These are phyloP conservation scores for Lasiodiplodia citricola DNA, from an alignment of 2,329 filamentous ascomycete genomes.

Conservation along the genomic window DNA sequence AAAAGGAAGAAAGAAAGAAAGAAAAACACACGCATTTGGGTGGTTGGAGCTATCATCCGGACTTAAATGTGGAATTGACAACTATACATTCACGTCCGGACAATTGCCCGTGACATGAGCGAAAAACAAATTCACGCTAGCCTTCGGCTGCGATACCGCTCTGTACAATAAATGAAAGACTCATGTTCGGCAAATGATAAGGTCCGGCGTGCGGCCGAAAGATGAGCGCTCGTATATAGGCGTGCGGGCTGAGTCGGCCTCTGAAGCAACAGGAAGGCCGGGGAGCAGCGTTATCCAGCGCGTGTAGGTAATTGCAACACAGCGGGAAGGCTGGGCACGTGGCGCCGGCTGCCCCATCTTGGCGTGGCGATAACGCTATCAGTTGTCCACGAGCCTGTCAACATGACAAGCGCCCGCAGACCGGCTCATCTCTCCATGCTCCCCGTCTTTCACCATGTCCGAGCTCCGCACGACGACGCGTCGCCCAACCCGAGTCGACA, in stretches of 20 bases:
- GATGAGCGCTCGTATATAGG: slow-evolving; percentile 3
- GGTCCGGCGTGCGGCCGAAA: neutral
- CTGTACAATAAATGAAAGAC: neutral
- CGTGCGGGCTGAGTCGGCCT: neutral
- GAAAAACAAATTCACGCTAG: no score
- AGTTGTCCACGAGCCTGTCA: slow-evolving; percentile 2
- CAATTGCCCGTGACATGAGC: no score
- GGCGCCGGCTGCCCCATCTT: neutral
- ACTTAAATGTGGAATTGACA: no score
- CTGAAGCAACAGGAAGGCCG: neutral
- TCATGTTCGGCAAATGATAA: no score
- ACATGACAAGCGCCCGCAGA: neutral
- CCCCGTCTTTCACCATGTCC: slow-evolving; percentile 4
- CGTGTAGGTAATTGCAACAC: neutral
- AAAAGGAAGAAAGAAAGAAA: no score
- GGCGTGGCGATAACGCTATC: neutral
- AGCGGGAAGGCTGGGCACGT: neutral
- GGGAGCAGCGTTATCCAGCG: neutral
- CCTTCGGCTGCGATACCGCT: neutral
- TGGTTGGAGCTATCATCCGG: no score
- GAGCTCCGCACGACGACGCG: slow-evolving; percentile 13
- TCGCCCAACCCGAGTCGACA: neutral
- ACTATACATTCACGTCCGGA: no score
- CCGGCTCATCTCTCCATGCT: slow-evolving; percentile 10
- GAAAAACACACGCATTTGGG: no score